Evolutionary conservation across 2,329 filamentous ascomycete species (phyloP), one percentile per base, ranked within the genome.

Genomic region (Seiridium cupressi): DNA sequence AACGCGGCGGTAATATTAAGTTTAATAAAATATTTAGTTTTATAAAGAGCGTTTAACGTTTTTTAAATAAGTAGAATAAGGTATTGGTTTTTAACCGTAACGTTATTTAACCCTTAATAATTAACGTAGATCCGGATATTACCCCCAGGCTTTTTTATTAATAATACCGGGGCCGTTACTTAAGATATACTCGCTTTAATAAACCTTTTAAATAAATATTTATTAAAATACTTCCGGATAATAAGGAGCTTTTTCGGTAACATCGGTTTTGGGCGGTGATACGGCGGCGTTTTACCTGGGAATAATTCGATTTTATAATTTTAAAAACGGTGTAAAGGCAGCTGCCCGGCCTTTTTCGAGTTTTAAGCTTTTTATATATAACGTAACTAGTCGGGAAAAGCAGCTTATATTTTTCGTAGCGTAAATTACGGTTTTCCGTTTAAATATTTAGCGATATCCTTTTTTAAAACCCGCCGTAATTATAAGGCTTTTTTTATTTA

Each of bases 71-170:
- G 58, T 0, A 65, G 72, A 31, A 75, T 56, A 2, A 64, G 63
- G 61, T 73, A 73, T 1, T 64, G 55, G 59, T 77, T 67, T 63
- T 76, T 74, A 34, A 68, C 66, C 3, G 67, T 76, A n/a, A 75
- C 61, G 0, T 61, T 60, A 56, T 77, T 78, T 0, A 77, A 62
- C 0, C 42, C 61, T 56, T 65, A 51, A 62, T 77, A 79, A 60
- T 78, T 65, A 4, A 77, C 64, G 63, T 63, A 77, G 47, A 77
- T 57, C 31, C 64, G 60, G 7, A 73, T 57, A 6, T 59, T 63
- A 3, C 69, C 61, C 53, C 69, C 65, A 4, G 66, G 66, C 62
- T 75, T 77, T 35, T 55, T 61, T 34, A 73, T 61, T 64, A 76
- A 75, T 0, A 76, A 60, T 4, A 75, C 65, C 6, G 64, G 70